phyloP scores from a whole-genome alignment of 352 stramenopile species.

The Globisporangium cystogenes region DNA sequence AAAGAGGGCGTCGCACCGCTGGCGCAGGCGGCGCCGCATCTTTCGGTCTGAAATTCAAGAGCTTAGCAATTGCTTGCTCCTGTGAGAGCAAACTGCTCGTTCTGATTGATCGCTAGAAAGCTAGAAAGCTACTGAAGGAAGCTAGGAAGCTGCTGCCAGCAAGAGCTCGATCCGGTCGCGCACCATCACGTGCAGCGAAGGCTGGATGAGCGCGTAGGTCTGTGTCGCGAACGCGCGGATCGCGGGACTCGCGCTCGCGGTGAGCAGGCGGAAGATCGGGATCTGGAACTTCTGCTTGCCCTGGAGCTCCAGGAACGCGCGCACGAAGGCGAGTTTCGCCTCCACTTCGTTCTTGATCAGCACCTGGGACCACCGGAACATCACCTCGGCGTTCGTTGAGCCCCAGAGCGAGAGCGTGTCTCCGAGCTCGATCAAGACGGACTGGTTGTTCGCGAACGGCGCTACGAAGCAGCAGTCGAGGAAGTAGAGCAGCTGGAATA shows the following conservation, averaged over 20 bases:
- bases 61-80: background rate
- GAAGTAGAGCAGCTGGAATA: conserved; percentile 59
- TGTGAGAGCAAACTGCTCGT: too few relatives aligned
- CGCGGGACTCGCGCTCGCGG: conserved; percentile 26
- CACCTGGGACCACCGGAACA: conserved; percentile 60
- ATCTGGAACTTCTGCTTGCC: conserved; percentile 84
- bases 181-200: conserved; percentile 73
- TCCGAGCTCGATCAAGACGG: conserved; percentile 45
- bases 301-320: conserved; percentile 54
- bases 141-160: conserved; percentile 24
- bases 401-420: conserved; percentile 48
- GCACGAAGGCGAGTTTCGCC: conserved; percentile 37
- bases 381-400: conserved; percentile 57
- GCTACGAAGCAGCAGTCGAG: conserved; percentile 55
- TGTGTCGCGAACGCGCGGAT: conserved; percentile 39
- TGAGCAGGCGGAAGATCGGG: conserved; percentile 58
- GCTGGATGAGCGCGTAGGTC: conserved; percentile 36
- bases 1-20: conserved; percentile 1
- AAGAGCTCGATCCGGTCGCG: conserved; percentile 57
- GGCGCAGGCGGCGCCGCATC: conserved; percentile 6
- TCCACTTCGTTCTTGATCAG: conserved; percentile 60
- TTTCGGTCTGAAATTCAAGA: background rate
- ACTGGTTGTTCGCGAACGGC: conserved; percentile 23
- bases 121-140: too few relatives aligned
- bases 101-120: background rate